phyloP scores from a whole-genome alignment of 805 yeast genomes.

The Lipomyces mesembrius region DNA sequence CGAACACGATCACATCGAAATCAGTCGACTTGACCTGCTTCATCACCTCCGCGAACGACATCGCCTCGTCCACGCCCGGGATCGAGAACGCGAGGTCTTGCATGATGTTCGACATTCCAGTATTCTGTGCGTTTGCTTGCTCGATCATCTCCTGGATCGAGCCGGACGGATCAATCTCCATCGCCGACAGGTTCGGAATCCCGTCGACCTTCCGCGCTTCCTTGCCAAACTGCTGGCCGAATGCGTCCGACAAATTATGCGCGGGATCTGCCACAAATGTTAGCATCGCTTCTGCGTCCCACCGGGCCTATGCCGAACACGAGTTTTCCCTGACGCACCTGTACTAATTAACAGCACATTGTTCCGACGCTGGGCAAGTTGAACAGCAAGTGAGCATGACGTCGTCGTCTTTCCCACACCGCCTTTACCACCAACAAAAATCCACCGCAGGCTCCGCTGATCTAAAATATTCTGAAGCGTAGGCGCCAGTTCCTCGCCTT shows the following conservation, averaged over 20 bases:
- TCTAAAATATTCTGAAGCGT: conserved; percentile 51
- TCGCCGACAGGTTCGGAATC: conserved; percentile 83
- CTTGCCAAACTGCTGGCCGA: conserved; percentile 96
- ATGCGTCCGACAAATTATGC: conserved; percentile 95
- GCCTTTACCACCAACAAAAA: conserved; percentile 99
- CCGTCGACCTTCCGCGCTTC: conserved; percentile 96
- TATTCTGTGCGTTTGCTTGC: conserved; percentile 53
- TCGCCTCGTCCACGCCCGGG: conserved; percentile 98
- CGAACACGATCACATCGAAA: conserved; percentile 91
- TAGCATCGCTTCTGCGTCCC: not conserved
- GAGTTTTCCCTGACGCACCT: conserved; percentile 8
- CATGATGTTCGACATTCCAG: conserved; percentile 64
- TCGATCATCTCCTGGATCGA: conserved; percentile 88
- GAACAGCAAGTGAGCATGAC: conserved; percentile 92
- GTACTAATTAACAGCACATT: conserved; percentile 72
- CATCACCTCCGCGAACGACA: conserved; percentile 96
- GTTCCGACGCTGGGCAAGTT: conserved; percentile 82
- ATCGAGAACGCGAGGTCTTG: conserved; percentile 91
- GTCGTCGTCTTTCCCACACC: conserved; percentile 99
- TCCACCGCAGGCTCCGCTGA: conserved; percentile 76
- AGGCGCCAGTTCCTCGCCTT: conserved; percentile 45
- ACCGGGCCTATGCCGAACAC: no score
- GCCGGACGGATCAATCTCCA: conserved; percentile 98
- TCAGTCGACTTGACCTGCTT: conserved; percentile 84
- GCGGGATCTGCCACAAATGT: conserved; percentile 90